Percentiles rank a stretch among this genome's conserved stretches.
These are phyloP conservation scores for Rhazya stricta DNA, from an alignment of 257 asterid genomes.

Conservation along the genomic window DNA sequence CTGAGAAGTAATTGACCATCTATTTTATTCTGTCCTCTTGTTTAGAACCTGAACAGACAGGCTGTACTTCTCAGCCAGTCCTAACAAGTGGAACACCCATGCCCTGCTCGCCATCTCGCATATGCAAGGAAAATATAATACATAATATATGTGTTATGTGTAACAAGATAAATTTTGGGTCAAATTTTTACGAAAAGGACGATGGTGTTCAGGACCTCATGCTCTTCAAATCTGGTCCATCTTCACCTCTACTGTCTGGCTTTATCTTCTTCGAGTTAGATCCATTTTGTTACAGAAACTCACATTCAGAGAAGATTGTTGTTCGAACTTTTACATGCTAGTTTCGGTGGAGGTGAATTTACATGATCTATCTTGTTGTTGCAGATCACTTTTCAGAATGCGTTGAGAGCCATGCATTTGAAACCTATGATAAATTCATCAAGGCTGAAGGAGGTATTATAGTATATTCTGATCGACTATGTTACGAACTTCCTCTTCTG, in stretches of 20 bases:
- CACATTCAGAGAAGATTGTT: neutral
- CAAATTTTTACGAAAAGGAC: neutral
- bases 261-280: neutral
- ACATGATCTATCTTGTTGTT: neutral
- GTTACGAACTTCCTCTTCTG: neutral
- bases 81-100: neutral
- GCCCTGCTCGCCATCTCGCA: neutral
- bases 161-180: neutral
- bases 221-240: neutral
- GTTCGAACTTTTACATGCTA: neutral
- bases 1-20: neutral
- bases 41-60: neutral
- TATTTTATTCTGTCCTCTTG: neutral
- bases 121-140: neutral
- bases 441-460: slow-evolving; percentile 65
- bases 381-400: slow-evolving; percentile 98
- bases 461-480: neutral
- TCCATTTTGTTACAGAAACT: neutral
- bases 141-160: neutral
- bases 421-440: slow-evolving; percentile 92
- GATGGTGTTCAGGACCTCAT: neutral
- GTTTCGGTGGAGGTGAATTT: neutral
- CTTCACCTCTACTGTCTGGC: neutral
- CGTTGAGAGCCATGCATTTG: slow-evolving; percentile 90
- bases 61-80: neutral